phyloP scores from a whole-genome alignment of 1,139 yeast genomes.

The Yamadazyma songkhlaensis region DNA sequence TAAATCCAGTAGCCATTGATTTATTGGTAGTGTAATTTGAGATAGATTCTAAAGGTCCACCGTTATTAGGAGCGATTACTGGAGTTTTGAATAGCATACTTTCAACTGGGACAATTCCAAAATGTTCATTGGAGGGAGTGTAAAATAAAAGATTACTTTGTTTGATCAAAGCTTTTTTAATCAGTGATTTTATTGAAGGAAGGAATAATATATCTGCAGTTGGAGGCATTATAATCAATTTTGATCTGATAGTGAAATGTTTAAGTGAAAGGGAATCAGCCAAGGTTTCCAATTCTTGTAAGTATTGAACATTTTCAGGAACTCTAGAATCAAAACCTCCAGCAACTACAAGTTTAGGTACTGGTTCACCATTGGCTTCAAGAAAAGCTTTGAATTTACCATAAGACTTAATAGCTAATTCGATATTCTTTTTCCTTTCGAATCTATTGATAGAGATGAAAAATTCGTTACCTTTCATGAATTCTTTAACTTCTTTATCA shows the following conservation, averaged over 20 bases:
- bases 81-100: slow-evolving; percentile 85
- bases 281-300: slow-evolving; percentile 54
- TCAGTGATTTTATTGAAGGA: slow-evolving; percentile 69
- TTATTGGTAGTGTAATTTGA: slow-evolving; percentile 39
- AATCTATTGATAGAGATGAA: slow-evolving; percentile 83
- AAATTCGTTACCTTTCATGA: slow-evolving; percentile 35
- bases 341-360: slow-evolving; percentile 58
- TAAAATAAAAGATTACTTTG: slow-evolving; percentile 64
- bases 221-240: slow-evolving; percentile 34
- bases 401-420: slow-evolving; percentile 69
- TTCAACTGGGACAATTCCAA: slow-evolving; percentile 96
- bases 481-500: slow-evolving; percentile 29
- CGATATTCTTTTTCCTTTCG: slow-evolving; percentile 81
- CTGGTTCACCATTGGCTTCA: slow-evolving; percentile 6
- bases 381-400: slow-evolving; percentile 29
- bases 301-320: slow-evolving; percentile 70
- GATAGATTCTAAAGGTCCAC: slow-evolving; percentile 91
- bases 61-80: slow-evolving; percentile 81
- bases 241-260: slow-evolving; percentile 48
- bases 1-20: slow-evolving; percentile 71
- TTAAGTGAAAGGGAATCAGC: slow-evolving; percentile 46
- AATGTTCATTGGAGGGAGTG: slow-evolving; percentile 91
- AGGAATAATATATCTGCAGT: slow-evolving; percentile 63
- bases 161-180: slow-evolving; percentile 64
- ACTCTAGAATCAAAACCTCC: slow-evolving; percentile 93